Percentiles rank a stretch among this genome's conserved stretches.
Conservation (phyloP, 2,329 filamentous ascomycete species). For the Colletotrichum incanum region DNA sequence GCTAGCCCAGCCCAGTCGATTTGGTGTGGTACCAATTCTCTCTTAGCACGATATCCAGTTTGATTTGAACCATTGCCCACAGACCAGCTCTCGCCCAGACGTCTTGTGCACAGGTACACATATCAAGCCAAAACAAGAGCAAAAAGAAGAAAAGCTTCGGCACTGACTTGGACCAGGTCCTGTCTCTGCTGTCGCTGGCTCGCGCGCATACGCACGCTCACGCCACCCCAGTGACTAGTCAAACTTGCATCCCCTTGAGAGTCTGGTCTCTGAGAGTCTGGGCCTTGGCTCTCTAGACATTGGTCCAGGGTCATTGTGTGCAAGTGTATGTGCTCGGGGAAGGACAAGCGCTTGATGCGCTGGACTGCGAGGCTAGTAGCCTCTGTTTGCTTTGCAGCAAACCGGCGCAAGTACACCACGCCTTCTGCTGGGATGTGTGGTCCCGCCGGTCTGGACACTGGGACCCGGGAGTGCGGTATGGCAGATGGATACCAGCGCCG, state of each 20-base stretch:
- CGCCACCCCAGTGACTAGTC: not conserved
- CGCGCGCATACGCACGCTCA: not conserved
- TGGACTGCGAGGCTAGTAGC: conserved; percentile 5
- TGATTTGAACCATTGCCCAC: not conserved
- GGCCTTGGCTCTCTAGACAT: not conserved
- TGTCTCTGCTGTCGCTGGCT: not conserved
- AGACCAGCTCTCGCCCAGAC: not conserved
- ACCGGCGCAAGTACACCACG: not conserved
- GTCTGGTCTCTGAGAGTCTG: conserved; percentile 4
- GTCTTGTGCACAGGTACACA: not conserved
- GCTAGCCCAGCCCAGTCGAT: not conserved
- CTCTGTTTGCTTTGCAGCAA: not conserved
- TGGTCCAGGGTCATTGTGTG: not conserved
- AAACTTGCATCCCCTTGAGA: not conserved
- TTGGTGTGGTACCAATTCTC: not conserved
- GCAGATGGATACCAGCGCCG: not conserved
- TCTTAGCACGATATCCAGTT: not conserved
- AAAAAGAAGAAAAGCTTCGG: not conserved
- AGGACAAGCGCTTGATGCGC: not conserved
- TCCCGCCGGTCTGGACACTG: conserved; percentile 5
- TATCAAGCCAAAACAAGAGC: not conserved
- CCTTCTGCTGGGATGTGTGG: conserved; percentile 8
- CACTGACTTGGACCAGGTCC: not conserved
- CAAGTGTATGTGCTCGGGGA: not conserved
- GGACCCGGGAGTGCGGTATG: conserved; percentile 16